Base-by-base conservation (phyloP, 768 basidiomycete genomes). In the Panaeolus papilionaceus region DNA sequence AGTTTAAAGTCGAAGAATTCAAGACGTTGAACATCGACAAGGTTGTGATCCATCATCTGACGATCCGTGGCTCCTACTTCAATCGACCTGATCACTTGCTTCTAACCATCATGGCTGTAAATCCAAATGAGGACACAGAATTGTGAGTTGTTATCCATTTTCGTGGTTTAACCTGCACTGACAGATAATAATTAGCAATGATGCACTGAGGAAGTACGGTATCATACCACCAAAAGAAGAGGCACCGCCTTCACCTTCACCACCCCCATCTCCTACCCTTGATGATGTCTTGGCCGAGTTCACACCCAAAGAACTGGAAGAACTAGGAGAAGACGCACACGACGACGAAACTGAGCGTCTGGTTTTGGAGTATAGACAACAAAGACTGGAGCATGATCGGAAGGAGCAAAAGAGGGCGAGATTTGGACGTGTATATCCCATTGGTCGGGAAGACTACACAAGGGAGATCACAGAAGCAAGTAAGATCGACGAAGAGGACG, bases 401-500 rank as follows among this genome's bases (percentile, higher is more conserved):
- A 81, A 79, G 65, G 83, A 85, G 61, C 82, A 87, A 67, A 85
- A 83, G 70, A 85, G 82, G 66, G 89, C 89, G 23, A 85, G 89
- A 69, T 98, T 95, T 74, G 98, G 96, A 20, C 81, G 88, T 28
- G 86, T 98, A 61, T 91, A 93, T 75, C 95, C 95, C 0, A 96
- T 99, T 67, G 88, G 91, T 28, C 83, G 97, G 70, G 95, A 95
- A 16, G 96, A 98, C 76, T 99, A 98, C 78, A 97, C 93, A 45
- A 84, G 92, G 58, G 96, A 99, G 75, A 93, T 99, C 11, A 99
- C 96, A 0, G 96, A 99, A 69, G 94, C 94, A 3, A 98, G 96
- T 78, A 86, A 85, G 67, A 76, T 87, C 10, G 83, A 88, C 69
- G 88, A 92, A 64, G 85, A 86, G 7, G 91, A 85, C 33, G 90